These are phyloP conservation scores for Lonicera japonica DNA, from an alignment of 129 eudicot genomes.

Conservation along the genomic window DNA sequence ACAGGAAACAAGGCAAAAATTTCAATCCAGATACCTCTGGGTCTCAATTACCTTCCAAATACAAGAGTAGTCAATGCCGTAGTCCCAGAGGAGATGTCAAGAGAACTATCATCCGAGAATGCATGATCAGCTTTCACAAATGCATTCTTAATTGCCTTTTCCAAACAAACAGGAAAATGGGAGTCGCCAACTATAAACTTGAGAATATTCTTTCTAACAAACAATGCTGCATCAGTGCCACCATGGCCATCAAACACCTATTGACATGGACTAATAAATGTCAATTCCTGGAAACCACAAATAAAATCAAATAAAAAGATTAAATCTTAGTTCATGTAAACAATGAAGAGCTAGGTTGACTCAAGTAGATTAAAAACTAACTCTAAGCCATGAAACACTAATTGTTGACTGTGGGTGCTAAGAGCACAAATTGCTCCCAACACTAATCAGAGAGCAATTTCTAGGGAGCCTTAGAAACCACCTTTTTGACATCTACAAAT, in stretches of 20 bases:
- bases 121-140: conserved; percentile 81
- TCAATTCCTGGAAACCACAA: background rate
- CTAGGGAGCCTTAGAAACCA: too few relatives aligned
- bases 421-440: too few relatives aligned
- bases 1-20: background rate
- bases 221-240: conserved; percentile 85
- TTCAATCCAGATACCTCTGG: conserved; percentile 1
- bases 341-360: background rate
- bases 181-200: conserved; percentile 71
- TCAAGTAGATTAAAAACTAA: background rate
- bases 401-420: too few relatives aligned
- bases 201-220: conserved; percentile 55
- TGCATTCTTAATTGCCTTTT: conserved; percentile 71
- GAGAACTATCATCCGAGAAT: conserved; percentile 60
- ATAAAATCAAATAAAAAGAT: background rate
- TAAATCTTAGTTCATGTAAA: background rate
- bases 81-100: conserved; percentile 88
- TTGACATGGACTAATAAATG: background rate
- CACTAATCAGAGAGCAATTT: too few relatives aligned
- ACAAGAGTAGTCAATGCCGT: conserved; percentile 79
- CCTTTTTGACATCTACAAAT: too few relatives aligned
- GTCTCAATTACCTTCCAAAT: conserved; percentile 59
- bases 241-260: conserved; percentile 99
- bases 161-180: conserved; percentile 56
- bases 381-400: too few relatives aligned